Evolutionary conservation across 192 early-diverging fungal species (phyloP).

Genomic region (Umbelopsis isabellina): DNA sequence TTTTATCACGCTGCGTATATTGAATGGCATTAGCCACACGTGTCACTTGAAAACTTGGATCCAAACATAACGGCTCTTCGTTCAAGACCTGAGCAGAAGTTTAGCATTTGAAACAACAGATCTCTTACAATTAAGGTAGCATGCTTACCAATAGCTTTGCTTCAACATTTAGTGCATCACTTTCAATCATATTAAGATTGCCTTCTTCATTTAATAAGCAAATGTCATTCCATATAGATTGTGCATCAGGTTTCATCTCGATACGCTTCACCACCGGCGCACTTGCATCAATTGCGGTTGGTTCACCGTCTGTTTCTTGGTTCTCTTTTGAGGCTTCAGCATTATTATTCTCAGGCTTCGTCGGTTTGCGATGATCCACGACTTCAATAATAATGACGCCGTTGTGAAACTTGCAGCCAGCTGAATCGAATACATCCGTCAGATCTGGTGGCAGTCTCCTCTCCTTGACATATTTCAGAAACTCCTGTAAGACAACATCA

Average conservation of each 20-base stretch:
- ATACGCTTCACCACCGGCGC: slow-evolving; percentile 39
- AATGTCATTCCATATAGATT: slow-evolving; percentile 59
- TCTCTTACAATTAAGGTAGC: not conserved
- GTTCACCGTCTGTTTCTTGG: slow-evolving; percentile 9
- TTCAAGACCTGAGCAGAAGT: slow-evolving; percentile 50
- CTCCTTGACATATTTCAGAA: slow-evolving; percentile 53
- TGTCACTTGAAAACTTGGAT: slow-evolving; percentile 70
- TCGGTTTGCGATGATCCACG: slow-evolving; percentile 58
- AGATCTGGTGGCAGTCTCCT: slow-evolving; percentile 62
- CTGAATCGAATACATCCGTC: slow-evolving; percentile 67
- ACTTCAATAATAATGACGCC: slow-evolving; percentile 52
- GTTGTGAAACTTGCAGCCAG: slow-evolving; percentile 43
- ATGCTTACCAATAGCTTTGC: slow-evolving; percentile 58
- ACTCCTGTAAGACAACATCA: slow-evolving; percentile 39
- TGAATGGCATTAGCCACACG: slow-evolving; percentile 70
- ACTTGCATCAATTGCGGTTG: not conserved
- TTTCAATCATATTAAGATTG: slow-evolving; percentile 49
- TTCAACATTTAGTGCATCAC: slow-evolving; percentile 65
- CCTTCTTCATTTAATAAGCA: slow-evolving; percentile 50
- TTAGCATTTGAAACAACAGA: not conserved
- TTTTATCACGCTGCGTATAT: slow-evolving; percentile 54
- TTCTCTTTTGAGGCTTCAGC: not conserved
- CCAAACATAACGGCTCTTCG: slow-evolving; percentile 68
- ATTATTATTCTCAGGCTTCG: slow-evolving; percentile 3
- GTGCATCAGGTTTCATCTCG: slow-evolving; percentile 51